Conservation (phyloP, 2,329 filamentous ascomycete genomes). For the Hypoxylon rubiginosum region DNA sequence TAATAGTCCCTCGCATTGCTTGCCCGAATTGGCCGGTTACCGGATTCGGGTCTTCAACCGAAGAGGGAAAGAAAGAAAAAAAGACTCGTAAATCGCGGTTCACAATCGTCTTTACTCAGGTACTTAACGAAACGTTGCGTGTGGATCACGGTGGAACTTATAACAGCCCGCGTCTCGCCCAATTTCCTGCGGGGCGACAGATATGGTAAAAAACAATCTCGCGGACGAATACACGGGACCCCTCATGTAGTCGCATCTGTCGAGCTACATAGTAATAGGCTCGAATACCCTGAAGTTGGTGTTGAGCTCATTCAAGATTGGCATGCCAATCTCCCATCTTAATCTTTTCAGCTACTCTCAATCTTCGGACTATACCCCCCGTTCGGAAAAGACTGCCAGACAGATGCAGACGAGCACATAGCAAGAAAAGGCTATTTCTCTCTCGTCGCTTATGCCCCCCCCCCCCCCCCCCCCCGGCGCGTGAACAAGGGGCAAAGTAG, state of each 20-base stretch:
- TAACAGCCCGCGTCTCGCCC: conserved; percentile 21
- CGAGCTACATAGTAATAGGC: conserved; percentile 30
- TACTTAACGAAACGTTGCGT: conserved; percentile 14
- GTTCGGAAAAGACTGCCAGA: conserved; percentile 32
- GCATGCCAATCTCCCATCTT: conserved; percentile 26
- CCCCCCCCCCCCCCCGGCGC: not conserved
- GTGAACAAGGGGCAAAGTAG: not conserved
- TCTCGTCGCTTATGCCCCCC: conserved; percentile 4
- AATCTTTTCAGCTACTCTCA: conserved; percentile 34
- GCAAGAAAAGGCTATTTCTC: conserved; percentile 15
- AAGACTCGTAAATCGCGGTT: conserved; percentile 28
- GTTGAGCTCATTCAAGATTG: conserved; percentile 22
- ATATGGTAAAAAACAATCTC: not conserved
- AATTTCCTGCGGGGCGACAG: conserved; percentile 19
- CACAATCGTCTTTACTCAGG: conserved; percentile 1
- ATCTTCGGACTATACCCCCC: conserved; percentile 20
- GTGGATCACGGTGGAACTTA: conserved; percentile 17
- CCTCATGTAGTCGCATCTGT: conserved; percentile 3
- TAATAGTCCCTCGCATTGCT: conserved; percentile 36
- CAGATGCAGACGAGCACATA: conserved; percentile 11
- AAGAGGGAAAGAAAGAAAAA: conserved; percentile 15
- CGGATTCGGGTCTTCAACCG: conserved; percentile 35
- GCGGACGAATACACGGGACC: not conserved
- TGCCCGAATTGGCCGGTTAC: conserved; percentile 30
- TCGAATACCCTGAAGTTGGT: conserved; percentile 10